Evolutionary conservation across 805 yeast species (phyloP).

Genomic region (Wickerhamiella vanderwaltii): DNA sequence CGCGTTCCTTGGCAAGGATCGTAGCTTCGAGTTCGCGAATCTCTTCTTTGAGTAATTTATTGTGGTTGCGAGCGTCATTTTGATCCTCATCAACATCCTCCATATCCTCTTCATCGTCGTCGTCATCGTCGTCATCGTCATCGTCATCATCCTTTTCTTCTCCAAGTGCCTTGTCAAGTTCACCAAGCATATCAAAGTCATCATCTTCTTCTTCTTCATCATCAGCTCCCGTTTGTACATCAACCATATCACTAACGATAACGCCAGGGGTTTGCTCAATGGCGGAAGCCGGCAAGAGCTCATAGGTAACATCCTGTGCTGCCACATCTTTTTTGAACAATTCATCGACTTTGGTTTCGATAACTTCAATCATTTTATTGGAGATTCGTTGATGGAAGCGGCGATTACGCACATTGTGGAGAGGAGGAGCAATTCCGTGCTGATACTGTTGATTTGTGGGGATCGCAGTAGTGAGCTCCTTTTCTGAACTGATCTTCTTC

Average conservation of each 20-base stretch:
- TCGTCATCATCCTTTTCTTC: slow-evolving; percentile 43
- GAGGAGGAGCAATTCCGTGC: slow-evolving; percentile 80
- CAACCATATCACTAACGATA: slow-evolving; percentile 25
- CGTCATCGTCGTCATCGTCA: slow-evolving; percentile 45
- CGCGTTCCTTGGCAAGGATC: slow-evolving; percentile 59
- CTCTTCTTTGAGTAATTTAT: slow-evolving; percentile 71
- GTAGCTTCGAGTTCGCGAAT: slow-evolving; percentile 69
- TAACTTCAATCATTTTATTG: slow-evolving; percentile 58
- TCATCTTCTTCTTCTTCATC: slow-evolving; percentile 27
- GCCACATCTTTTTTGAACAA: slow-evolving; percentile 63
- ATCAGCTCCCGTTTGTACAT: slow-evolving; percentile 28
- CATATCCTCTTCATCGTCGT: slow-evolving; percentile 38
- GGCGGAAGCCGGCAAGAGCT: slow-evolving; percentile 42
- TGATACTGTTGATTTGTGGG: slow-evolving; percentile 30
- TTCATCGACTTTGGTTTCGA: slow-evolving; percentile 69
- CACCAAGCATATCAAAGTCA: slow-evolving; percentile 23
- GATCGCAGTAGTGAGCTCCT: slow-evolving; percentile 26
- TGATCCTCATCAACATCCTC: slow-evolving; percentile 41
- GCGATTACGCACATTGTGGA: slow-evolving; percentile 54
- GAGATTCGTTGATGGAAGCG: slow-evolving; percentile 62
- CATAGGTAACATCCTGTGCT: slow-evolving; percentile 71
- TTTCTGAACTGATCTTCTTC: slow-evolving; percentile 39
- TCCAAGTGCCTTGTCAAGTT: slow-evolving; percentile 30
- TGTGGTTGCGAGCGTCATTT: slow-evolving; percentile 44
- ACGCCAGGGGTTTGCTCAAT: slow-evolving; percentile 25